Base-by-base conservation (phyloP, 2,329 filamentous ascomycete genomes). In the Macrophomina tecta region DNA sequence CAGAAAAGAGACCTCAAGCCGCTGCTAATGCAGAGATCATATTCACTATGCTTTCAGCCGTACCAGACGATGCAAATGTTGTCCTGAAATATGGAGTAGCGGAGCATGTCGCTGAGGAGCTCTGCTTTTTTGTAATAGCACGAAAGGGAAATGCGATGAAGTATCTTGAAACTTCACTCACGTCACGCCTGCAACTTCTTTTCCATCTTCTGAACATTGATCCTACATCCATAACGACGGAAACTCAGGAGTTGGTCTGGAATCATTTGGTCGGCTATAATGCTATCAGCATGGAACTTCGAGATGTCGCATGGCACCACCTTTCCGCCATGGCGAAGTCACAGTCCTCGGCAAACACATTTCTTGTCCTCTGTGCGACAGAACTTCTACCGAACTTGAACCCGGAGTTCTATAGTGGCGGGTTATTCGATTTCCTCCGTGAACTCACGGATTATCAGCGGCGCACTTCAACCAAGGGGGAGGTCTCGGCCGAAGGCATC, bases 11-110 rank as follows among this genome's bases (percentile, higher is more conserved):
- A 1, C 69, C 80, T 9, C 90, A 88, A 14, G 88, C 90, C 0
- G 85, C 91, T 6, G 92, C 92, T 1, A 95, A 91, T 71, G 84
- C 94, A 23, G 90, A 88, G 73, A 89, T 89, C 16, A 81, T 75
- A 73, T 81, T 52, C 23, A 65, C 34, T 7, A 36, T 58, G 52
- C 51, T 65, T 18, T 58, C 42, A 14, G 53, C 52, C 2, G 46
- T 52, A 11, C 52, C 63, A 5, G 16, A 30, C 1, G 74, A 77
- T 34, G 58, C 58, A 2, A 28, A 36, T 0, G 74, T 76, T 64
- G 74, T 79, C 48, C 68, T 72, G 23, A 55, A 75, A 7, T 70
- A 74, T 1, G 70, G 74, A 30, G 53, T 78, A 14, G 69, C 72
- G 16, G 72, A 73, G 42, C 72, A 72, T 66, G 72, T 80, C 16